A percentile compares a stretch with the other conserved stretches of the same genome.
phyloP scores from a whole-genome alignment of 805 yeast species.

The Yarrowia sp. region DNA sequence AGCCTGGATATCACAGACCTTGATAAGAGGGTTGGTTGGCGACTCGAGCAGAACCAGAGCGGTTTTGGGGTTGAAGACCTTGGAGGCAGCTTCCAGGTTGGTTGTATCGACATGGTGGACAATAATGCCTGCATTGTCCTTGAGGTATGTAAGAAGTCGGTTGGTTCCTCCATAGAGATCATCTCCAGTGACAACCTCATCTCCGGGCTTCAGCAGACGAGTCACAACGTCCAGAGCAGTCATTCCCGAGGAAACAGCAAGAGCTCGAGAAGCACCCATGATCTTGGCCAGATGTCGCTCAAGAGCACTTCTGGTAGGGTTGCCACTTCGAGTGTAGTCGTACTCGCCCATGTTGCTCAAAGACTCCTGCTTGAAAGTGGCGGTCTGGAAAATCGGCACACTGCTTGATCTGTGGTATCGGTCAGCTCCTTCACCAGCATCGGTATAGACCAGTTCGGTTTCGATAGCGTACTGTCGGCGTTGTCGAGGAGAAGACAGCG shows the following conservation, averaged over 20 bases:
- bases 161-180: slow-evolving; percentile 95
- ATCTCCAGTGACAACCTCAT: slow-evolving; percentile 89
- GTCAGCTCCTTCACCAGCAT: slow-evolving; percentile 49
- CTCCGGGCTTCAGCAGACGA: slow-evolving; percentile 72
- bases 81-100: slow-evolving; percentile 56
- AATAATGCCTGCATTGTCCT: slow-evolving; percentile 59
- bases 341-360: slow-evolving; percentile 74
- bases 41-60: slow-evolving; percentile 80
- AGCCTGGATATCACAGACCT: slow-evolving; percentile 74
- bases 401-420: slow-evolving; percentile 68
- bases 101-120: slow-evolving; percentile 84
- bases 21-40: slow-evolving; percentile 91
- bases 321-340: slow-evolving; percentile 88
- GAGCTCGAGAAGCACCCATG: slow-evolving; percentile 73
- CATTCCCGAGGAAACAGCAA: slow-evolving; percentile 91
- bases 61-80: slow-evolving; percentile 56
- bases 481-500: slow-evolving; percentile 40
- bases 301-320: slow-evolving; percentile 82
- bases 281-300: slow-evolving; percentile 76
- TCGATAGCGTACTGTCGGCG: slow-evolving; percentile 51
- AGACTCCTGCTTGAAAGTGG: slow-evolving; percentile 86
- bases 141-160: slow-evolving; percentile 71
- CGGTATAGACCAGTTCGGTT: slow-evolving; percentile 65
- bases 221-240: slow-evolving; percentile 84
- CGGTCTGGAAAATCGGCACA: slow-evolving; percentile 87